These are phyloP conservation scores for Globisporangium sylvaticum DNA, from an alignment of 352 stramenopile species.

Conservation along the genomic window DNA sequence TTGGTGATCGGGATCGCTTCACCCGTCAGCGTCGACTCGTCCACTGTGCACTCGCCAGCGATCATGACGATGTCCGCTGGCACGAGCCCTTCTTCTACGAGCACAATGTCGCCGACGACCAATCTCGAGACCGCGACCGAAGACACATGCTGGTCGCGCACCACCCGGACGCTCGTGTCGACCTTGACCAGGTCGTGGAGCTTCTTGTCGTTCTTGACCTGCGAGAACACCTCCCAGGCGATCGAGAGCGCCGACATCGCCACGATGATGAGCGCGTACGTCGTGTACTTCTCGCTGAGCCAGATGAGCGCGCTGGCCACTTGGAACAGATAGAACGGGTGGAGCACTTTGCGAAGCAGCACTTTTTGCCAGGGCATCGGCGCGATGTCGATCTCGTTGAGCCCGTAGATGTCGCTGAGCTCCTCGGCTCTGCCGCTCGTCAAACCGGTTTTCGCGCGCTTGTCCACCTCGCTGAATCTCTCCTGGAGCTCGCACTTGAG, in stretches of 20 bases:
- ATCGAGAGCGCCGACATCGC: constrained; percentile 64
- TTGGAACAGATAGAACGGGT: constrained; percentile 84
- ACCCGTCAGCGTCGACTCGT: constrained; percentile 76
- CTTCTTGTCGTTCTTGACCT: constrained; percentile 60
- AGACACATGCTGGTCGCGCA: constrained; percentile 46
- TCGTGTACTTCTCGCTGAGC: constrained; percentile 61
- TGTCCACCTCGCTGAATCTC: constrained; percentile 28
- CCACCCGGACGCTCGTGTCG: constrained; percentile 51
- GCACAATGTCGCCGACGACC: constrained; percentile 67
- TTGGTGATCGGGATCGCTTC: constrained; percentile 82
- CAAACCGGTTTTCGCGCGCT: constrained; percentile 22
- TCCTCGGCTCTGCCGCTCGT: constrained; percentile 30
- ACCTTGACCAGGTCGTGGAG: constrained; percentile 55
- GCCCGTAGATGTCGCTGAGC: constrained; percentile 40
- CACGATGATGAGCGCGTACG: constrained; percentile 64
- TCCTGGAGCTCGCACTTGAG: constrained; percentile 60
- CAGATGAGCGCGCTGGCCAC: constrained; percentile 62
- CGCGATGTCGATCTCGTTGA: constrained; percentile 53
- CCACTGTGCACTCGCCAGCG: constrained; percentile 57
- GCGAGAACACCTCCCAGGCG: constrained; percentile 60
- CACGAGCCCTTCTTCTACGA: constrained; percentile 60
- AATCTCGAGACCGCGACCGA: constrained; percentile 41
- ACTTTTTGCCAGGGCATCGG: constrained; percentile 40
- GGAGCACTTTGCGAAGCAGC: constrained; percentile 62
- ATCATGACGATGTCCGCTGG: constrained; percentile 62